Percentiles rank a stretch among this genome's conserved stretches.
These are phyloP conservation scores for Colletotrichum magnum DNA, from an alignment of 2,329 filamentous ascomycete species.

Conservation along the genomic window DNA sequence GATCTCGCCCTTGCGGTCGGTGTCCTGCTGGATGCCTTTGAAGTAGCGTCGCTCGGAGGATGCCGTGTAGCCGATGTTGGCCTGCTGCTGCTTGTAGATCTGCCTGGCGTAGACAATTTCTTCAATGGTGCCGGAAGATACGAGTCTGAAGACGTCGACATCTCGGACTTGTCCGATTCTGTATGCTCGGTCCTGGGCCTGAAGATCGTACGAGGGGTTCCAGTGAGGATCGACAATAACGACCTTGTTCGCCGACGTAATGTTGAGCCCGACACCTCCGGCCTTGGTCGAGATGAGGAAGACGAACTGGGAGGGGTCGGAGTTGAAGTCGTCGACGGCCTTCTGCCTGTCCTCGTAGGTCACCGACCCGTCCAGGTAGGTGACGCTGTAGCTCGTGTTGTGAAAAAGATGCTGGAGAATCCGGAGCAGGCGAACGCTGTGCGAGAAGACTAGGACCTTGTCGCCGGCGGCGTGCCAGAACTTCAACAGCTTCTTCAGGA, in stretches of 20 bases:
- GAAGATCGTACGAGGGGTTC: conserved; percentile 95
- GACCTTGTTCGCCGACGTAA: conserved; percentile 97
- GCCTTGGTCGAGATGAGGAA: conserved; percentile 96
- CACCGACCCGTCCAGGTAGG: conserved; percentile 90
- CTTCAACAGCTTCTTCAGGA: conserved; percentile 86
- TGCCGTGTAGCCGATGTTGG: conserved; percentile 96
- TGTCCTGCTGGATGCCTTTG: conserved; percentile 89
- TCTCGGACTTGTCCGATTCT: conserved; percentile 93
- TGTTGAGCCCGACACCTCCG: conserved; percentile 94
- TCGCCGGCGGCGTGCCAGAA: conserved; percentile 93
- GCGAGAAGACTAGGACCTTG: conserved; percentile 96
- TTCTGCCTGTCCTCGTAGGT: conserved; percentile 85
- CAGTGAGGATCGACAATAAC: conserved; percentile 98
- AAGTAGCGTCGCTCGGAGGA: conserved; percentile 95
- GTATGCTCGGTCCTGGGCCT: conserved; percentile 96
- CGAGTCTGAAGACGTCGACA: conserved; percentile 94
- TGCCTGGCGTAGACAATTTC: conserved; percentile 97
- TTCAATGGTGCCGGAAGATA: conserved; percentile 93
- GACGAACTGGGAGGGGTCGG: conserved; percentile 88
- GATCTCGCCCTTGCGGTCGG: conserved; percentile 89
- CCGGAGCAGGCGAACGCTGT: conserved; percentile 86
- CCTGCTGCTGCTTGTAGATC: conserved; percentile 99
- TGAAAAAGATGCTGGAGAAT: conserved; percentile 90
- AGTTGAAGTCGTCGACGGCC: conserved; percentile 92
- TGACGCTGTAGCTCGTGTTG: conserved; percentile 90